Percentiles rank a stretch among this genome's conserved stretches.
phyloP scores from a whole-genome alignment of 768 basidiomycete genomes.

The Naematelia aurantialba region DNA sequence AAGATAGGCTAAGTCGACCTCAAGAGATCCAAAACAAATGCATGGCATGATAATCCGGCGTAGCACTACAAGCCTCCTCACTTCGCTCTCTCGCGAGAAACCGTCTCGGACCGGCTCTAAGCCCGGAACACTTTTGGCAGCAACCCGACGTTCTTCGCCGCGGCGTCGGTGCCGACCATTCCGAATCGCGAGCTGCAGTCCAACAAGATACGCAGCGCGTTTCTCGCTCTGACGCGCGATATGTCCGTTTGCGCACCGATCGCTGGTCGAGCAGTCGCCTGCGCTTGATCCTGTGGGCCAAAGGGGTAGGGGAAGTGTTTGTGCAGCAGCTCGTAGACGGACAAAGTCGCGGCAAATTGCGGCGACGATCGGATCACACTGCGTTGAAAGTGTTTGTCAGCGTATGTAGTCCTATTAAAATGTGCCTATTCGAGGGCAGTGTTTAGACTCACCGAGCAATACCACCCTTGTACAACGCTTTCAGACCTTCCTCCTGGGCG shows the following conservation, averaged over 20 bases:
- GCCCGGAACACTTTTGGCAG: conserved; percentile 22
- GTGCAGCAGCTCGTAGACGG: conserved; percentile 39
- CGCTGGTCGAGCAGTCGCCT: conserved; percentile 61
- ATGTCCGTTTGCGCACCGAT: conserved; percentile 77
- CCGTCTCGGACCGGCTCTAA: neutral
- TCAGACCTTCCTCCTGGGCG: conserved; percentile 58
- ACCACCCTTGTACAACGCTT: conserved; percentile 55
- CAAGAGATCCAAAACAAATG: no score
- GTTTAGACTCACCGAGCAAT: conserved; percentile 23
- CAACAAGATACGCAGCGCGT: conserved; percentile 69
- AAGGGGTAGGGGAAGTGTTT: conserved; percentile 63
- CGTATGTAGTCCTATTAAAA: neutral
- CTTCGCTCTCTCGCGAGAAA: neutral
- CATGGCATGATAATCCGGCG: neutral
- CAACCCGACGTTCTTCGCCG: conserved; percentile 21
- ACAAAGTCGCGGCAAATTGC: conserved; percentile 71
- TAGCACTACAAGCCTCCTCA: neutral
- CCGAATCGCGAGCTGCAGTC: conserved; percentile 47
- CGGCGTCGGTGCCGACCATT: conserved; percentile 31
- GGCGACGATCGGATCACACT: conserved; percentile 46
- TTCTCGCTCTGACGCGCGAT: conserved; percentile 82
- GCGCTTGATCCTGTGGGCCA: conserved; percentile 50
- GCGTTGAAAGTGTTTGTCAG: neutral
- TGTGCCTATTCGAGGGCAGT: no score
- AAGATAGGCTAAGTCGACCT: no score